Evolutionary conservation across 805 yeast genomes (phyloP).

Genomic region (Metschnikowia borealis): DNA sequence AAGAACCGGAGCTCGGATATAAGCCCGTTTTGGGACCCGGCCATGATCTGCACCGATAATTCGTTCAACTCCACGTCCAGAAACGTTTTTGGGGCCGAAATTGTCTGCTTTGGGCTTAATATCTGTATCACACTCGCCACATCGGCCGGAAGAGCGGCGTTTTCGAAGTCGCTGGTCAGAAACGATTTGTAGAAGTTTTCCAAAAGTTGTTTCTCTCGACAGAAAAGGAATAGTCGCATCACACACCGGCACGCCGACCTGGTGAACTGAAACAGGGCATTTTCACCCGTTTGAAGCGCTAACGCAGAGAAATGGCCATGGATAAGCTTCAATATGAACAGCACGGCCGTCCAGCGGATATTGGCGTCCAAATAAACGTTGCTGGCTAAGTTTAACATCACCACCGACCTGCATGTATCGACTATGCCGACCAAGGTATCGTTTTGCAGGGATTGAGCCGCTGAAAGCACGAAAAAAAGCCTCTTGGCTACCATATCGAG

Average conservation of each 20-base stretch:
- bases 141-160: background rate
- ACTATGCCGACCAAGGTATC: background rate
- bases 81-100: constrained; percentile 1
- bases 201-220: constrained; percentile 19
- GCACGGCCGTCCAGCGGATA: constrained; percentile 24
- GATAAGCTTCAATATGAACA: constrained; percentile 25
- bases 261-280: constrained; percentile 6
- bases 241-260: constrained; percentile 21
- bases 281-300: background rate
- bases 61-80: constrained; percentile 14
- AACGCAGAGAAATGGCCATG: constrained; percentile 17
- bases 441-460: constrained; percentile 1
- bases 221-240: constrained; percentile 23
- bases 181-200: constrained; percentile 20
- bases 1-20: constrained; percentile 7
- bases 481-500: constrained; percentile 30
- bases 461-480: constrained; percentile 27
- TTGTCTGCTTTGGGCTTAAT: background rate
- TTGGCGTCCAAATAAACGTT: constrained; percentile 25
- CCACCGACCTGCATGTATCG: constrained; percentile 27
- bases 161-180: constrained; percentile 4
- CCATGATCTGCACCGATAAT: constrained; percentile 5
- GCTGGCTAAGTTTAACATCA: constrained; percentile 29
- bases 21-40: background rate
- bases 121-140: background rate